Base-by-base conservation (phyloP, 2,329 filamentous ascomycete species). In the Hirsutella thompsonii region DNA sequence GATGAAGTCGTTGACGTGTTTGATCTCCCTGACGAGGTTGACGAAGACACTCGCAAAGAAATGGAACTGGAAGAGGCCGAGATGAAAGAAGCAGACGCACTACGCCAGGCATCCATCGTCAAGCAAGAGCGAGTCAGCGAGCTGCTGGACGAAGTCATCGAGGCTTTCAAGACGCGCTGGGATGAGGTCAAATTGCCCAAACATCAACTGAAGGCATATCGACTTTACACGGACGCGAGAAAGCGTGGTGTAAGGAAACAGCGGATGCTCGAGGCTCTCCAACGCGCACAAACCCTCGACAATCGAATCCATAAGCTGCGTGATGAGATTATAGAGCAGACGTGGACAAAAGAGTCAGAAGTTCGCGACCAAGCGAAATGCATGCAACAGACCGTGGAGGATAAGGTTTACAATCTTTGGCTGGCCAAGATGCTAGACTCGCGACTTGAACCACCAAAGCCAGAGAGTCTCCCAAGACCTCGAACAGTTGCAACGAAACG, bases 371-470 rank as follows among this genome's bases (percentile, higher is more conserved):
- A 77, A 49, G 77, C 78, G 38, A 58, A 62, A 10, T 70, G 62
- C 29, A 62, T 94, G 41, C 78, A 90, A 44, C 62, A 67, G 4
- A 86, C 70, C 3, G 60, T 94, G 1, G 70, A 74, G 29, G 71
- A 82, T 41, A 71, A 73, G 38, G 64, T 80, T 50, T 58, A 73
- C 32, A 55, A 69, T 8, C 51, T 54, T 8, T 81, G 74, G 73
- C 54, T 64, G 3, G 61, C 72, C n/a, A 47, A 55, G 6, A 49
- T 72, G 20, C 59, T 79, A 4, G 57, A 59, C 32, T 62, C 62
- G 16, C 63, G 60, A 5, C 36, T 42, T 13, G 59, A 60, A 37
- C 67, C 68, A 1, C 56, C 62, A 3, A 67, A 62, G 39, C 54
- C 53, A 11, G 47, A 51, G 14, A 44, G 42, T 0, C 34, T 55